Conservation (phyloP, 2,329 filamentous ascomycete species). For the Beauveria pseudobassiana region DNA sequence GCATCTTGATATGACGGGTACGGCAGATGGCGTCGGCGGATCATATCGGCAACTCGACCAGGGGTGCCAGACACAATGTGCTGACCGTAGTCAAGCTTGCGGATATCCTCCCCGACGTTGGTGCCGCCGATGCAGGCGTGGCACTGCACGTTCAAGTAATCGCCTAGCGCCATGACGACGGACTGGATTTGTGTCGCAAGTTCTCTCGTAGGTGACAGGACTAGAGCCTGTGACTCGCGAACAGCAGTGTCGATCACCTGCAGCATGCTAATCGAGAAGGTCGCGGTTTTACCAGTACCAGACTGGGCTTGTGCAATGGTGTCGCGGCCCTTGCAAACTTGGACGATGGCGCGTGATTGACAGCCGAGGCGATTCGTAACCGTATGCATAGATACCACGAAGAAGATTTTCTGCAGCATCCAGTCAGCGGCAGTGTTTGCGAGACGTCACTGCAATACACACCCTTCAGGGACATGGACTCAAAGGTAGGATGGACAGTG, state of each 20-base stretch:
- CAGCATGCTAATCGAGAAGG: constrained; percentile 92
- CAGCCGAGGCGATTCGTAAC: constrained; percentile 95
- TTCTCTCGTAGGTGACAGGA: constrained; percentile 93
- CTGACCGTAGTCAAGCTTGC: constrained; percentile 94
- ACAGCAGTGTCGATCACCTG: constrained; percentile 93
- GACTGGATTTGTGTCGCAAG: constrained; percentile 97
- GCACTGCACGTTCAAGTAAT: constrained; percentile 99
- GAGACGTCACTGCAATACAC: constrained; percentile 16
- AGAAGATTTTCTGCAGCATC: constrained; percentile 68
- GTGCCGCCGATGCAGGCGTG: constrained; percentile 98
- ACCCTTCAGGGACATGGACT: constrained; percentile 92
- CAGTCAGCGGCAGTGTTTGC: constrained; percentile 3
- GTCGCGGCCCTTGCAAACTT: constrained; percentile 97
- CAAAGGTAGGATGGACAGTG: constrained; percentile 86
- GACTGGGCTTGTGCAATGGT: constrained; percentile 98
- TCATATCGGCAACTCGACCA: constrained; percentile 74
- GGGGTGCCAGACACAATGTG: constrained; percentile 97
- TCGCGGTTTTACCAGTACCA: constrained; percentile 93
- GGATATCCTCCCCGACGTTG: constrained; percentile 95
- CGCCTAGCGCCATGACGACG: constrained; percentile 97
- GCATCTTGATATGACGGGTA: constrained; percentile 57
- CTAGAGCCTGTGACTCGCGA: constrained; percentile 87
- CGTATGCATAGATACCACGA: constrained; percentile 95
- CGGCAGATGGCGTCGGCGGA: constrained; percentile 49
- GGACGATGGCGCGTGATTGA: constrained; percentile 98